A percentile compares a stretch with the other conserved stretches of the same genome.
Conservation (phyloP, 2,329 filamentous ascomycete species). For the Rugonectria rugulosa region DNA sequence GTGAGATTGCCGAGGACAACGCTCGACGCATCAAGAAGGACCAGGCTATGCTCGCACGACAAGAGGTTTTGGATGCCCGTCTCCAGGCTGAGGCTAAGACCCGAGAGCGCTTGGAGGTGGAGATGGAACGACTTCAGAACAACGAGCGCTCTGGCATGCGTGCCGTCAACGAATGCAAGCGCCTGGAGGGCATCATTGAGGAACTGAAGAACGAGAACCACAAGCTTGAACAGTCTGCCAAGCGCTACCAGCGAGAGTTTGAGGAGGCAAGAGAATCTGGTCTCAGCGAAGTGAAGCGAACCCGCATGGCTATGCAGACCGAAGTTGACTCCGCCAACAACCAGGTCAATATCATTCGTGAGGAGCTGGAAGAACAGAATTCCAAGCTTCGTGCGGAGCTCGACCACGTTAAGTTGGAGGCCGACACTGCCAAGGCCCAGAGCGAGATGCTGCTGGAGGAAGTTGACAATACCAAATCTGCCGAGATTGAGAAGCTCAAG, state of each 20-base stretch:
- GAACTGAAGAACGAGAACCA: conserved; percentile 73
- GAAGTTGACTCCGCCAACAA: conserved; percentile 86
- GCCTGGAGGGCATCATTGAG: conserved; percentile 61
- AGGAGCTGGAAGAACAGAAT: conserved; percentile 83
- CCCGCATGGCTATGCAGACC: conserved; percentile 77
- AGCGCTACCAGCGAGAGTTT: conserved; percentile 81
- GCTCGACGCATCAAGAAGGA: conserved; percentile 80
- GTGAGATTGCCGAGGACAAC: conserved; percentile 84
- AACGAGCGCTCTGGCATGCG: conserved; percentile 72
- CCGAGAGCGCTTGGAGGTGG: conserved; percentile 70
- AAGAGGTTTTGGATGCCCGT: conserved; percentile 79
- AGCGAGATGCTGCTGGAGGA: conserved; percentile 88
- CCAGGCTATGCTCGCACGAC: conserved; percentile 78
- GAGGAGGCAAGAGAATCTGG: conserved; percentile 83
- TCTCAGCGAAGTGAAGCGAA: conserved; percentile 81
- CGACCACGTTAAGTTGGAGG: conserved; percentile 79
- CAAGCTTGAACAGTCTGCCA: conserved; percentile 72
- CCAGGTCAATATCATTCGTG: conserved; percentile 83
- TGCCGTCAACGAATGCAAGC: conserved; percentile 68
- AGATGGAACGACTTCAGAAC: conserved; percentile 70
- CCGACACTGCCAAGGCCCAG: conserved; percentile 80
- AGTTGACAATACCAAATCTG: conserved; percentile 72
- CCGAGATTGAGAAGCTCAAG: conserved; percentile 57
- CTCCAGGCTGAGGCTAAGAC: conserved; percentile 78
- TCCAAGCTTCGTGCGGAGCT: conserved; percentile 75